Percentiles rank a stretch among this genome's conserved stretches.
Conservation (phyloP, 116 monocot species). For the Iris pallida region DNA sequence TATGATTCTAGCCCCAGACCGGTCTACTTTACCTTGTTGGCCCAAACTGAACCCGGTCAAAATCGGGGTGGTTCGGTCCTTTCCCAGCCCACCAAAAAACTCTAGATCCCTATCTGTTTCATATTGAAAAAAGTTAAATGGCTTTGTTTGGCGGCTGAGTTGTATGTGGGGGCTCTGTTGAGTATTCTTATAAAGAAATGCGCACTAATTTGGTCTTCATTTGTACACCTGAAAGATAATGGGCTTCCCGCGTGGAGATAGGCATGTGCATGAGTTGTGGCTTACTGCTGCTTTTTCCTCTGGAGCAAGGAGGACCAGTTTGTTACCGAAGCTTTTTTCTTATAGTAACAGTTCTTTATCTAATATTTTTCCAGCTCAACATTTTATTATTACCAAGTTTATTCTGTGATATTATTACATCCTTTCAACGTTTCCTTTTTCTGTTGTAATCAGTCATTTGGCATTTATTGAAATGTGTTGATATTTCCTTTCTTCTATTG, state of each 20-base stretch:
- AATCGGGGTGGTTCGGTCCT: no score
- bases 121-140: no score
- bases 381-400: neutral
- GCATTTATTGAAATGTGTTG: neutral
- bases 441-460: neutral
- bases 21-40: no score
- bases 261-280: neutral
- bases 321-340: no score
- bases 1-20: no score
- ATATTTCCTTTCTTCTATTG: neutral
- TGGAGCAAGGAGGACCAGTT: no score
- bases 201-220: constrained; percentile 3
- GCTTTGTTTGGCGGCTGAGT: neutral
- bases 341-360: no score
- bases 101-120: neutral
- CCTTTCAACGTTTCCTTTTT: neutral
- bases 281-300: neutral
- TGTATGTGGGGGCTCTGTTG: constrained; percentile 36
- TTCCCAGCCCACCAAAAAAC: no score
- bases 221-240: neutral
- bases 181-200: constrained; percentile 43
- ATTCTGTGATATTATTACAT: neutral
- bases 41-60: no score
- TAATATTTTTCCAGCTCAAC: no score
- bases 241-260: no score